These are phyloP conservation scores for Trichophyton benhamiae DNA, from an alignment of 2,329 filamentous ascomycete genomes.

Conservation along the genomic window DNA sequence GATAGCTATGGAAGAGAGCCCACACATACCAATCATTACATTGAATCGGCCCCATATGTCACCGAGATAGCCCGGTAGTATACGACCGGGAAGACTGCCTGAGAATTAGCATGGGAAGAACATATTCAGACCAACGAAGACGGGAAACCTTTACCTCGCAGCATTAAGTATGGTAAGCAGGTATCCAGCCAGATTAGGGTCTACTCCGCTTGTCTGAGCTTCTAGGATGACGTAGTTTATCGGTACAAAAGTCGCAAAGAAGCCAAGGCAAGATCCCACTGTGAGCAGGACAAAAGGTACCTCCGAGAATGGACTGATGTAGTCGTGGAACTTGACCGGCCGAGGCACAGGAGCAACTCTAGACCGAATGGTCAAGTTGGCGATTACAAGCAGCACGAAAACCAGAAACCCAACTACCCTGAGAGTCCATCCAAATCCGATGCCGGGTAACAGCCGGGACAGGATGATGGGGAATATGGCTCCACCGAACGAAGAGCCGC, in stretches of 20 bases:
- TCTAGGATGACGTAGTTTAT: conserved; percentile 40
- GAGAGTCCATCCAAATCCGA: conserved; percentile 48
- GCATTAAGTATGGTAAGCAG: conserved; percentile 45
- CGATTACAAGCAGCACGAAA: conserved; percentile 44
- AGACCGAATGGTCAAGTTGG: conserved; percentile 41
- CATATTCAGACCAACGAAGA: no score
- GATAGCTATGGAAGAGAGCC: conserved; percentile 35
- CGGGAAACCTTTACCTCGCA: conserved; percentile 20
- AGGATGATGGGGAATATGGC: conserved; percentile 54
- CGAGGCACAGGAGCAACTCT: conserved; percentile 22
- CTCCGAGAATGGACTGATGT: conserved; percentile 33
- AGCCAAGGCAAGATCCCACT: conserved; percentile 42
- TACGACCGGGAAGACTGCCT: conserved; percentile 41
- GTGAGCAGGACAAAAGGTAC: conserved; percentile 35
- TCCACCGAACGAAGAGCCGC: conserved; percentile 45
- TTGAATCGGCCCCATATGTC: conserved; percentile 47
- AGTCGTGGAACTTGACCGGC: conserved; percentile 8
- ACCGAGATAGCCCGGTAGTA: conserved; percentile 42
- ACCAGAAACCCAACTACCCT: conserved; percentile 48
- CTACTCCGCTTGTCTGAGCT: conserved; percentile 40
- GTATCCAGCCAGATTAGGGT: conserved; percentile 37
- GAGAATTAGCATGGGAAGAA: background rate
- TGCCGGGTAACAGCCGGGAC: conserved; percentile 38
- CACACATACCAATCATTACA: conserved; percentile 40
- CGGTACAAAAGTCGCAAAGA: conserved; percentile 48